Conservation (phyloP, 768 basidiomycete species). For the Termitomyces sp. region DNA sequence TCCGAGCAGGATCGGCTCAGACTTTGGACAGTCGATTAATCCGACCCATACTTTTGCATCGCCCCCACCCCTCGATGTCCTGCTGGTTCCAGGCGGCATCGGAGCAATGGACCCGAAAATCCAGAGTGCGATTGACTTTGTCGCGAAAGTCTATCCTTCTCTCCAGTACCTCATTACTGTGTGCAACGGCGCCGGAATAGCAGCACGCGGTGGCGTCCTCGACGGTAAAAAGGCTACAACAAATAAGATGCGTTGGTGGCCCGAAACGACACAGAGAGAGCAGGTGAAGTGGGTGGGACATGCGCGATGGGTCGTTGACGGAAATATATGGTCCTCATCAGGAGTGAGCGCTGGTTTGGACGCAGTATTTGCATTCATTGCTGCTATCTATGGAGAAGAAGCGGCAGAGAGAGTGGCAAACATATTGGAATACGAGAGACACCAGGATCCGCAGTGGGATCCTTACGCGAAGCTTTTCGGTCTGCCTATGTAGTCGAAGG, state of each 20-base stretch:
- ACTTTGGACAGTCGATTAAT: constrained; percentile 21
- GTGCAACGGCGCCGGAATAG: constrained; percentile 41
- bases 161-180: constrained; percentile 41
- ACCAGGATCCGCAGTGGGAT: constrained; percentile 34
- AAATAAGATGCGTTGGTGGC: constrained; percentile 35
- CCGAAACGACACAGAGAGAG: constrained; percentile 23
- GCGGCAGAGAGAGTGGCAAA: constrained; percentile 28
- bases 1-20: constrained; percentile 2
- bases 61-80: constrained; percentile 33
- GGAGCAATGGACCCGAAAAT: constrained; percentile 27
- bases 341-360: constrained; percentile 45
- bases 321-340: constrained; percentile 48
- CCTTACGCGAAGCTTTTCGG: constrained; percentile 34
- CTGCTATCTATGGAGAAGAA: constrained; percentile 33
- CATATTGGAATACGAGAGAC: constrained; percentile 37
- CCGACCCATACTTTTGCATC: constrained; percentile 38
- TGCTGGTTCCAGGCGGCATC: constrained; percentile 29
- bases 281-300: constrained; percentile 40
- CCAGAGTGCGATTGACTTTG: constrained; percentile 27
- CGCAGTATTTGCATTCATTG: constrained; percentile 33
- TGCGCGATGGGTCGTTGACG: constrained; percentile 47
- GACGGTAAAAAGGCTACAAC: constrained; percentile 45
- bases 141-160: constrained; percentile 30
- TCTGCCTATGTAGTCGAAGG: constrained; percentile 3
- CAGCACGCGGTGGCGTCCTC: constrained; percentile 38